Evolutionary conservation across 345 rosid species (phyloP), one percentile per base, ranked within the genome.

Genomic region (Eucalyptus cladocalyx): DNA sequence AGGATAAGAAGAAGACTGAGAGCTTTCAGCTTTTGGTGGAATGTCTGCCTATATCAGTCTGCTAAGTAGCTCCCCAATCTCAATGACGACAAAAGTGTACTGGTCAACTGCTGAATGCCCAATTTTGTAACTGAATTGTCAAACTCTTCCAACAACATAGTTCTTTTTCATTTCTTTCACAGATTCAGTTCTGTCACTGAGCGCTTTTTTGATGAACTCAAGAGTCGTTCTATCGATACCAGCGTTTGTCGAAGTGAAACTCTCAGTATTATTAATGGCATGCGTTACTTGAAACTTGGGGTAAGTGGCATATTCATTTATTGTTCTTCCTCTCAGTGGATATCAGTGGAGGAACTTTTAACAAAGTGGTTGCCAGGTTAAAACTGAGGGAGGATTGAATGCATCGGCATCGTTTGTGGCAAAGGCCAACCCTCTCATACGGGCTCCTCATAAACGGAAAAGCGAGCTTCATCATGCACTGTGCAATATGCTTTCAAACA

Each of bases 111-210:
- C 47, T 40, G 56, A 17, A 65, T 89, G 86, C 11, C 87, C 72
- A 81, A 26, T 88, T 56, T 42, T 87, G 80, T 45, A 40, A 87
- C 47, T 89, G 67, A 87, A 40, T 53, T 54, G 86, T 89, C 15
- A 85, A 53, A 53, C 26, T 87, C 86, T 50, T 37, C 87, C 81
- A 49, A n/a, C 90, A 80, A 89, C 87, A 62, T 88, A 86, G 88
- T 88, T 65, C 54, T 49, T 85, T 86, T 86, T 90, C 85, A 87
- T 76, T 32, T 50, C 88, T 89, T 89, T 89, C 40, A 80, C 93
- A 97, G 99, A 93, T 98, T 98, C 94, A 98, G 99, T 92, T 97
- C 99, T 86, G 98, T 95, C 88, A 98, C 99, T 88, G 99, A 98
- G 93, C 98, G 95, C 80, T 98, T 96, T 92, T 98, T 97, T 90